Evolutionary conservation across 2,329 filamentous ascomycete genomes (phyloP).

Genomic region (Plectosphaerella sp.): DNA sequence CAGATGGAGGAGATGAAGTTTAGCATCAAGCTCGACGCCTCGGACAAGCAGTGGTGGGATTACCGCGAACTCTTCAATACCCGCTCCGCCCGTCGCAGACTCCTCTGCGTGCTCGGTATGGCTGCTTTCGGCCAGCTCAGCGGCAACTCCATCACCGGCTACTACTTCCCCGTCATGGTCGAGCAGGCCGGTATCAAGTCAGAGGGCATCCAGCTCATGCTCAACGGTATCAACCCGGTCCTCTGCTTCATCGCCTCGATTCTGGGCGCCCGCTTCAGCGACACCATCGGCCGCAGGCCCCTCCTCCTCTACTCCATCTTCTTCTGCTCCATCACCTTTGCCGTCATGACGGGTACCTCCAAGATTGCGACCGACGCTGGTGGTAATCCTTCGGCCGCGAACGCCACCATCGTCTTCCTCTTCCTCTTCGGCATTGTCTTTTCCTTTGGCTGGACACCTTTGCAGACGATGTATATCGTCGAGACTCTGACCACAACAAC

Average conservation of each 20-base stretch:
- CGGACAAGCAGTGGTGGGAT: slow-evolving; percentile 36
- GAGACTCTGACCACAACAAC: slow-evolving; percentile 34
- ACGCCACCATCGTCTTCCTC: slow-evolving; percentile 34
- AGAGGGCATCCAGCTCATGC: slow-evolving; percentile 19
- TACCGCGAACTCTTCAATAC: slow-evolving; percentile 32
- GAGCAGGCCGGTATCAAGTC: slow-evolving; percentile 30
- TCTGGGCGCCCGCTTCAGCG: slow-evolving; percentile 34
- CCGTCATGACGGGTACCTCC: slow-evolving; percentile 20
- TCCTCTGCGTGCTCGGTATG: slow-evolving; percentile 28
- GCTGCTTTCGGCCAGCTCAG: slow-evolving; percentile 35
- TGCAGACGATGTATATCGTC: slow-evolving; percentile 33
- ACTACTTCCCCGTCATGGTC: slow-evolving; percentile 31
- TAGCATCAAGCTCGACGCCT: slow-evolving; percentile 24
- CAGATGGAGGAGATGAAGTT: slow-evolving; percentile 27
- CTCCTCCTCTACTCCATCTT: slow-evolving; percentile 40
- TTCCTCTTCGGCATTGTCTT: slow-evolving; percentile 32
- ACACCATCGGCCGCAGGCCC: slow-evolving; percentile 35
- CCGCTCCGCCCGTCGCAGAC: slow-evolving; percentile 25
- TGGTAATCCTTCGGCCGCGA: slow-evolving; percentile 24
- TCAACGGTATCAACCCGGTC: slow-evolving; percentile 34
- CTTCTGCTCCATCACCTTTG: slow-evolving; percentile 43
- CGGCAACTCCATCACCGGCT: slow-evolving; percentile 17
- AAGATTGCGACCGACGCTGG: slow-evolving; percentile 26
- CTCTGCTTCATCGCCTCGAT: slow-evolving; percentile 26
- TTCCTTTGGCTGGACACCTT: slow-evolving; percentile 29